Base-by-base conservation (phyloP, 305 asterid genomes). In the Withania somnifera region DNA sequence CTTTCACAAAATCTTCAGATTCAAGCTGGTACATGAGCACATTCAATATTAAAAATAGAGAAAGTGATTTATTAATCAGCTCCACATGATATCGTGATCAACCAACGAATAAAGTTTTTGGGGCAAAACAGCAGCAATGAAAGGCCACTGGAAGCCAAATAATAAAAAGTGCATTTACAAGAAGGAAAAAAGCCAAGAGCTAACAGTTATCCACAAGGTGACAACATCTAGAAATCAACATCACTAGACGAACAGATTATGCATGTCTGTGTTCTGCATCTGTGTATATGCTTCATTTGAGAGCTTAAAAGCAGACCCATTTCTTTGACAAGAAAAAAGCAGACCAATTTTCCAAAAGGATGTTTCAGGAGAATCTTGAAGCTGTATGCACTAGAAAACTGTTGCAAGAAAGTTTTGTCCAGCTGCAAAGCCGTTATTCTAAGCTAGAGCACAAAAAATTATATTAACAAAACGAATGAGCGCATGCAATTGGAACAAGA, bases 1-100 rank as follows among this genome's bases (percentile, higher is more conserved):
- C 82, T 83, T 90, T 91, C 84, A 85, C 94, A 40, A 94, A 86
- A 85, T 93, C 99, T 85, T 91, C 98, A 32, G 96, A 91, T 80
- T 92, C 94, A 83, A 97, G 97, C 99, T 97, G 86, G 77, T 78
- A 76, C 26, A 86, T 79, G 73, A 86, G 73, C 83, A 26, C 81
- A 68, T 36, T 69, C 47, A 80, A 87, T 73, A 81, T 78, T 78
- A 84, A 47, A 78, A 87, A 71, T 57, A 47, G 26, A 24, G 34
- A 24, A 40, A 6, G 28, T 26, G 79, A 47, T 47, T n/a, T 0
- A 75, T 50, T 26, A 75, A 45, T 50, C 28, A 75, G 47, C 51
- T 28, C 9, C n/a, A 75, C 3, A n/a, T n/a, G n/a, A n/a, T n/a
- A n/a, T n/a, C n/a, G 30, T 28, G 80, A 75, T 75, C 45, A 75